Percentiles rank a stretch among this genome's conserved stretches.
Conservation (phyloP, 2,329 filamentous ascomycete species). For the Chalaropsis thielavioides region DNA sequence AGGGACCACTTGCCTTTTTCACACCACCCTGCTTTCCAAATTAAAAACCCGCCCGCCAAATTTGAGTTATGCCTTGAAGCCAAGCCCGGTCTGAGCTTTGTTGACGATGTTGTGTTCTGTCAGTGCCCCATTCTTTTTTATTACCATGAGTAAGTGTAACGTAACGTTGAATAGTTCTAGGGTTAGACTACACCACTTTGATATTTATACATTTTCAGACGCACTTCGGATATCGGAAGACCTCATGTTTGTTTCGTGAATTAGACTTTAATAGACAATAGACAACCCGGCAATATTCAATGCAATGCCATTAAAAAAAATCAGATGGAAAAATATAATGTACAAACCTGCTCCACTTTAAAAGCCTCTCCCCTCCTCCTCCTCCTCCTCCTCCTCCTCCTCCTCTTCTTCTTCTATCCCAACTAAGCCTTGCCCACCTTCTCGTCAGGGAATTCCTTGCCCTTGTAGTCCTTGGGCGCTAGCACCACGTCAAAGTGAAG, state of each 20-base stretch:
- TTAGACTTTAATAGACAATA: background rate
- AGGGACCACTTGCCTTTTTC: too few species aligned
- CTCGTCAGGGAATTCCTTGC: conserved; percentile 12
- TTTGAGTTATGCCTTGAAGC: background rate
- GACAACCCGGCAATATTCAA: background rate
- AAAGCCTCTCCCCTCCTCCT: background rate
- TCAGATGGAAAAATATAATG: conserved; percentile 5
- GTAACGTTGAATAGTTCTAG: too few species aligned
- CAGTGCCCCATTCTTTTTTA: too few species aligned
- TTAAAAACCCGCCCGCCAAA: background rate
- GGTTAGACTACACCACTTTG: too few species aligned
- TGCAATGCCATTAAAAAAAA: background rate
- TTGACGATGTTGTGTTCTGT: too few species aligned
- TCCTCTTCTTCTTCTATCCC: background rate
- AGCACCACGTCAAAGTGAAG: conserved; percentile 32
- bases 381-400: background rate
- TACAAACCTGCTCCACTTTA: background rate
- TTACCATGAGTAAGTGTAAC: too few species aligned
- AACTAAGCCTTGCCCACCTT: background rate
- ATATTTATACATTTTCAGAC: too few species aligned
- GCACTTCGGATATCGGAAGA: too few species aligned
- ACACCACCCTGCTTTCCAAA: too few species aligned
- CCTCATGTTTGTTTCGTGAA: background rate
- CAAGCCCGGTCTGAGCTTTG: too few species aligned
- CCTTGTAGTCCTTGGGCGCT: conserved; percentile 32